phyloP scores from a whole-genome alignment of 2,329 filamentous ascomycete genomes.

The Juglanconis juglandina region DNA sequence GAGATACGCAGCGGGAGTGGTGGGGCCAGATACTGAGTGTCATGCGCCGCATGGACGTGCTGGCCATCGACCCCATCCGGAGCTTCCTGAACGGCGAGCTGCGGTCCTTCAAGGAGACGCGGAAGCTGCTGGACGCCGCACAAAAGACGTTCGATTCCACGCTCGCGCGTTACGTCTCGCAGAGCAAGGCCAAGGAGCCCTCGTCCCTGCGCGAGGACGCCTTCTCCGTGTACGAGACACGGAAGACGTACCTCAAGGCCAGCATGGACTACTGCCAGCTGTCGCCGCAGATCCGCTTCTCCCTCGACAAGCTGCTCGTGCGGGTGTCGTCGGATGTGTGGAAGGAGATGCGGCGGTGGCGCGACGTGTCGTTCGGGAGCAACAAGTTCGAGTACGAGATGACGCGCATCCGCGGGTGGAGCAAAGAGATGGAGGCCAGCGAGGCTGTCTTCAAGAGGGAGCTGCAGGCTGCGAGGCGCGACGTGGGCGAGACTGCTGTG shows the following conservation, averaged over 20 bases:
- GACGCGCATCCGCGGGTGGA: constrained; percentile 89
- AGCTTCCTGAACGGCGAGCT: constrained; percentile 76
- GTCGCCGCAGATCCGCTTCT: constrained; percentile 78
- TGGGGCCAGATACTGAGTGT: constrained; percentile 73
- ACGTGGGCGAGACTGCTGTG: constrained; percentile 77
- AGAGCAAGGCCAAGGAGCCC: constrained; percentile 90
- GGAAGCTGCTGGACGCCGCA: constrained; percentile 69
- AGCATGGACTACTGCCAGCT: constrained; percentile 91
- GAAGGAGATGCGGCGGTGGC: constrained; percentile 74
- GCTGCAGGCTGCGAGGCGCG: constrained; percentile 71
- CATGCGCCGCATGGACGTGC: constrained; percentile 72
- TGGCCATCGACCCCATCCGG: constrained; percentile 78
- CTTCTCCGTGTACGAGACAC: constrained; percentile 88
- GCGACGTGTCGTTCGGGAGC: constrained; percentile 64
- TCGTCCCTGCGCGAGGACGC: constrained; percentile 90
- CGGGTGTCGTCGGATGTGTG: constrained; percentile 82
- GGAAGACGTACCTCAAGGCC: constrained; percentile 85
- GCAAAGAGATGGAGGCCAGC: constrained; percentile 87
- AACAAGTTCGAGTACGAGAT: constrained; percentile 73
- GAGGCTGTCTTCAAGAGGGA: constrained; percentile 81
- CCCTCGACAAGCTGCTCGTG: constrained; percentile 82
- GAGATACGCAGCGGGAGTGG: constrained; percentile 82
- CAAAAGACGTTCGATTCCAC: constrained; percentile 83
- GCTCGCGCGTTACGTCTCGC: constrained; percentile 75
- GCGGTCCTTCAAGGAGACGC: constrained; percentile 79